These are phyloP conservation scores for Eucalyptus sp. DNA, from an alignment of 345 rosid species.

Conservation along the genomic window DNA sequence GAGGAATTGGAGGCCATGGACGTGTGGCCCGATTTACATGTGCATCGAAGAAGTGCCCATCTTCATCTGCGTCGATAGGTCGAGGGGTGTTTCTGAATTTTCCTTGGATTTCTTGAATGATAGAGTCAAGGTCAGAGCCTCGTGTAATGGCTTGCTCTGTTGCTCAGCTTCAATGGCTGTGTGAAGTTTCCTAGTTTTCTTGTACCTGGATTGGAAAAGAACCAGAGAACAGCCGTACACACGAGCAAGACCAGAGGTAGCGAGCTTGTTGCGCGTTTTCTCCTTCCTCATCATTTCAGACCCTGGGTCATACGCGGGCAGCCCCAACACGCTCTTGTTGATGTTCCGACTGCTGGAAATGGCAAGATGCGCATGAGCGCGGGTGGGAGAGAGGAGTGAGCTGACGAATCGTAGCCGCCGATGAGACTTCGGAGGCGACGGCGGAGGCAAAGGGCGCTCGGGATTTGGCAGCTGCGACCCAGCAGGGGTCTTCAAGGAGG, in stretches of 20 bases:
- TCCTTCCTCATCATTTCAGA: slow-evolving; percentile 46
- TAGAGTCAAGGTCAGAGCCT: slow-evolving; percentile 67
- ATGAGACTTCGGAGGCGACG: too few species aligned
- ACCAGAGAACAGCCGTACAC: slow-evolving; percentile 50
- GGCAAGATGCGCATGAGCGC: too few species aligned
- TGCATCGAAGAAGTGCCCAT: slow-evolving; percentile 8
- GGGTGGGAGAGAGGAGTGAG: too few species aligned
- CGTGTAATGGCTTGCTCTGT: slow-evolving; percentile 77
- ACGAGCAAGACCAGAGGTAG: slow-evolving; percentile 68
- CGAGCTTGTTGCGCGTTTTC: slow-evolving; percentile 41
- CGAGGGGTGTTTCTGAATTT: slow-evolving; percentile 52
- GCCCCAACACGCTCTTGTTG: not conserved
- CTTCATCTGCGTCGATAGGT: slow-evolving; percentile 50
- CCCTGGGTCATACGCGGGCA: slow-evolving; percentile 20
- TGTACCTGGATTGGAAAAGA: too few species aligned
- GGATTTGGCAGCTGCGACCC: too few species aligned
- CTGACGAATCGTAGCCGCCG: too few species aligned
- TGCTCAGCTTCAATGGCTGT: slow-evolving; percentile 19
- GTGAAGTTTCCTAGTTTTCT: too few species aligned
- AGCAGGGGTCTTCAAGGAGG: too few species aligned
- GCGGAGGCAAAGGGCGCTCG: too few species aligned
- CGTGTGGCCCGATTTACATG: too few species aligned
- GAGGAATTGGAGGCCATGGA: too few species aligned
- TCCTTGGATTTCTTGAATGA: slow-evolving; percentile 59
- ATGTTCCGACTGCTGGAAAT: too few species aligned